A percentile compares a stretch with the other conserved stretches of the same genome.
Evolutionary conservation across 169 alveolate genomes (phyloP).

Genomic region (Plasmodium fragile): DNA sequence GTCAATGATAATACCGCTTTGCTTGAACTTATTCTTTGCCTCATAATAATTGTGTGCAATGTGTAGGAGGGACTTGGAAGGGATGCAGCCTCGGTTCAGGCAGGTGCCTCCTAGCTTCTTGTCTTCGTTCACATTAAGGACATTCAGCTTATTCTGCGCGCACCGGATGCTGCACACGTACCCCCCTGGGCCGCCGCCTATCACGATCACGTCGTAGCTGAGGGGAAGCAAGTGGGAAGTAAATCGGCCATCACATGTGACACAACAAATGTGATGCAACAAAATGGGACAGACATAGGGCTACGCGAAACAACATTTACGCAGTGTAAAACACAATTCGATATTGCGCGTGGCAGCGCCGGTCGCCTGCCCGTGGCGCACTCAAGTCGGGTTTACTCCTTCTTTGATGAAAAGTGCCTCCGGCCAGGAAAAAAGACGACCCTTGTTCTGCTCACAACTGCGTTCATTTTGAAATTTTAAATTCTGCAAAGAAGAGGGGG

Average conservation of each 20-base stretch:
- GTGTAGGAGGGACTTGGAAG: constrained; percentile 96
- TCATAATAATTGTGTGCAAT: constrained; percentile 93
- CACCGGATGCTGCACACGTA: constrained; percentile 97
- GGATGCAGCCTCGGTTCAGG: constrained; percentile 98
- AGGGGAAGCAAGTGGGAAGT: not conserved
- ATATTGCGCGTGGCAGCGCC: not conserved
- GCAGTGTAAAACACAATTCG: not conserved
- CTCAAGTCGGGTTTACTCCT: constrained; percentile 31
- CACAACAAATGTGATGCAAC: not conserved
- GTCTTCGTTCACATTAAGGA: constrained; percentile 96
- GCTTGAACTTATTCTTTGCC: constrained; percentile 59
- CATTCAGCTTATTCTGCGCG: constrained; percentile 96
- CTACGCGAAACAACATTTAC: not conserved
- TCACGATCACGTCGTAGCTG: constrained; percentile 91
- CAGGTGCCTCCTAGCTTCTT: constrained; percentile 99
- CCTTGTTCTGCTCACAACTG: constrained; percentile 10
- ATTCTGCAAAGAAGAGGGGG: not conserved
- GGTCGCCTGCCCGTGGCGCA: not conserved
- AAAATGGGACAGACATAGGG: not conserved
- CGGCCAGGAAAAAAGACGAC: constrained; percentile 13
- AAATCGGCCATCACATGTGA: not conserved
- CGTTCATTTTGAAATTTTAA: not conserved
- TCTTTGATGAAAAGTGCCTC: constrained; percentile 49
- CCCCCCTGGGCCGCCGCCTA: constrained; percentile 97
- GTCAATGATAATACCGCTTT: constrained; percentile 79